phyloP scores from a whole-genome alignment of 148 eudicot species.

The Amaranthus hypochondriacus region DNA sequence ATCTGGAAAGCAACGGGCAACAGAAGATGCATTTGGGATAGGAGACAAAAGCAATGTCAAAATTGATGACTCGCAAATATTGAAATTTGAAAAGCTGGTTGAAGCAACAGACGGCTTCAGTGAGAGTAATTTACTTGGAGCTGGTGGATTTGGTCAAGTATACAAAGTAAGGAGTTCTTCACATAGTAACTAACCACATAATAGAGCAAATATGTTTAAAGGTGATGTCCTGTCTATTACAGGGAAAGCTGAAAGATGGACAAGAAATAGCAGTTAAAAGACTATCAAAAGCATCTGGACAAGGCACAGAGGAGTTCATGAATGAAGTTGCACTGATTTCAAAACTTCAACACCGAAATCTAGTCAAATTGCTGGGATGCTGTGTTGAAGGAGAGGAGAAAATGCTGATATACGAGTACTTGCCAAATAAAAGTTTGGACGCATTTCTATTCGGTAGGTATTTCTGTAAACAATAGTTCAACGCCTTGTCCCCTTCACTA shows the following conservation, averaged over 20 bases:
- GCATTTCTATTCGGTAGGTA: constrained; percentile 31
- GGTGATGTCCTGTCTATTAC: background rate
- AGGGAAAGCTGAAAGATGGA: constrained; percentile 38
- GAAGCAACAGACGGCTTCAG: constrained; percentile 31
- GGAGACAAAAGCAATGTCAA: constrained; percentile 10
- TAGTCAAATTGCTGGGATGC: constrained; percentile 44
- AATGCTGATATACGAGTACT: constrained; percentile 37
- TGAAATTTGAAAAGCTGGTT: constrained; percentile 20
- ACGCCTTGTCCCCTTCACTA: background rate
- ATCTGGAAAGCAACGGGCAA: background rate
- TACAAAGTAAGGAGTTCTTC: constrained; percentile 23
- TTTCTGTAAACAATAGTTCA: background rate
- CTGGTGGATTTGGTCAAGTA: constrained; percentile 43
- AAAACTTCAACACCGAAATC: constrained; percentile 46
- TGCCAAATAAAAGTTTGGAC: constrained; percentile 47
- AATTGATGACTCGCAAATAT: constrained; percentile 26
- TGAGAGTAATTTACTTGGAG: constrained; percentile 31
- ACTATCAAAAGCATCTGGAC: constrained; percentile 35
- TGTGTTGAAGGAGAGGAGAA: constrained; percentile 38
- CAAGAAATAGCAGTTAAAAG: constrained; percentile 46
- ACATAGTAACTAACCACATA: background rate
- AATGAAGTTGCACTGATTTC: constrained; percentile 42
- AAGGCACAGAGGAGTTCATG: constrained; percentile 40
- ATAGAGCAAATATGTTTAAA: no score
- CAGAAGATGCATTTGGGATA: background rate